These are phyloP conservation scores for Emericellopsis cladophorae DNA, from an alignment of 2,329 filamentous ascomycete genomes.

Conservation along the genomic window DNA sequence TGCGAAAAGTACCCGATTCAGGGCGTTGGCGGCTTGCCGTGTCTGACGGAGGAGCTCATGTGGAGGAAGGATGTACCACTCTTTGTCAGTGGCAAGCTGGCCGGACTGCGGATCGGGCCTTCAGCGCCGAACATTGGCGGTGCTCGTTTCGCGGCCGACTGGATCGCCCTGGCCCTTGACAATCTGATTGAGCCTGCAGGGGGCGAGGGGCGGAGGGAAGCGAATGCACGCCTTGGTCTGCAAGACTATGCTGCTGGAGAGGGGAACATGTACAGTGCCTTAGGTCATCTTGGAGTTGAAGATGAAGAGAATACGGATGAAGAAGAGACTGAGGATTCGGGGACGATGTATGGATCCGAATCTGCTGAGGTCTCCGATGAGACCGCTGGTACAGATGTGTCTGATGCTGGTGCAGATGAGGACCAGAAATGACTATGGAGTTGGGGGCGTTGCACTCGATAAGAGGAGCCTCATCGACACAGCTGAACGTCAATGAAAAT, in stretches of 20 bases:
- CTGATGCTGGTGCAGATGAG: no score
- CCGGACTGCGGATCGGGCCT: constrained; percentile 55
- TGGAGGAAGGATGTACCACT: constrained; percentile 63
- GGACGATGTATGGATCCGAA: not conserved
- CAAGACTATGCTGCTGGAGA: constrained; percentile 19
- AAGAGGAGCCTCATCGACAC: no score
- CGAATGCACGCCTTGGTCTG: constrained; percentile 5
- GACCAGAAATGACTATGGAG: no score
- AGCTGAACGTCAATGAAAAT: no score
- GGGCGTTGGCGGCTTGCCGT: constrained; percentile 54
- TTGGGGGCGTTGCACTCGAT: no score
- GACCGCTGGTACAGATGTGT: not conserved
- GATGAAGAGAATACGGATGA: not conserved
- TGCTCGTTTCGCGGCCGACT: constrained; percentile 58
- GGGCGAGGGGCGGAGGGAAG: constrained; percentile 3
- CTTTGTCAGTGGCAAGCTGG: constrained; percentile 58
- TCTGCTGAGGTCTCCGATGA: not conserved
- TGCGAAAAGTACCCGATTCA: constrained; percentile 46
- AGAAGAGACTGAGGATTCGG: not conserved
- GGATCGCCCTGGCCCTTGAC: constrained; percentile 58
- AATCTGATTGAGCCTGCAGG: constrained; percentile 26
- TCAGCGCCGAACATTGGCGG: constrained; percentile 64
- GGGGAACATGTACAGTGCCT: constrained; percentile 20
- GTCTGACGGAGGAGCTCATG: constrained; percentile 63
- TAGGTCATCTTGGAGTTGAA: constrained; percentile 59